Evolutionary conservation across 257 asterid species (phyloP).

Genomic region (Galeopsis tetrahit): DNA sequence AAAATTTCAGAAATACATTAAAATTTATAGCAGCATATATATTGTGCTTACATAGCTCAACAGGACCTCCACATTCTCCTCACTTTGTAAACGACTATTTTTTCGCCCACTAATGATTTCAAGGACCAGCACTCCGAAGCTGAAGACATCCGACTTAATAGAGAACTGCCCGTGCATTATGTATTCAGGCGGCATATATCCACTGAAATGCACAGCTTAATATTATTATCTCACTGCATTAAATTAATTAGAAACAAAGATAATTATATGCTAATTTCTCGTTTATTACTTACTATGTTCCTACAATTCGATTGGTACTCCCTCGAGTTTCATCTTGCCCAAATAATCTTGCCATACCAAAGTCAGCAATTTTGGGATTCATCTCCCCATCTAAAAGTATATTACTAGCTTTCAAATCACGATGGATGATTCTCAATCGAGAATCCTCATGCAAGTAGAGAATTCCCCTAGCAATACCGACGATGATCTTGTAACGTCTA

Average conservation of each 20-base stretch:
- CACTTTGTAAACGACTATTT: slow-evolving; percentile 18
- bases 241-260: neutral
- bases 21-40: neutral
- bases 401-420: slow-evolving; percentile 53
- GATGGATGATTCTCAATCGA: slow-evolving; percentile 49
- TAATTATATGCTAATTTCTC: neutral
- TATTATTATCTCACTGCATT: slow-evolving; percentile 31
- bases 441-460: slow-evolving; percentile 56
- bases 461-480: slow-evolving; percentile 44
- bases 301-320: slow-evolving; percentile 44
- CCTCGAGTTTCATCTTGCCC: slow-evolving; percentile 43
- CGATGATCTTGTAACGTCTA: slow-evolving; percentile 45
- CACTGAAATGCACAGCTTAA: slow-evolving; percentile 34
- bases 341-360: slow-evolving; percentile 56
- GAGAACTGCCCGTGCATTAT: slow-evolving; percentile 46
- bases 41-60: slow-evolving; percentile 42
- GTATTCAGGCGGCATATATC: slow-evolving; percentile 59
- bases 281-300: slow-evolving; percentile 53
- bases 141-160: slow-evolving; percentile 52
- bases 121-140: slow-evolving; percentile 52
- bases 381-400: slow-evolving; percentile 49
- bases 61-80: slow-evolving; percentile 36
- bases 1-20: neutral
- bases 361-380: slow-evolving; percentile 66
- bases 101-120: slow-evolving; percentile 50